phyloP scores from a whole-genome alignment of 495 filamentous ascomycete species.

The Aspergillus cristatus region DNA sequence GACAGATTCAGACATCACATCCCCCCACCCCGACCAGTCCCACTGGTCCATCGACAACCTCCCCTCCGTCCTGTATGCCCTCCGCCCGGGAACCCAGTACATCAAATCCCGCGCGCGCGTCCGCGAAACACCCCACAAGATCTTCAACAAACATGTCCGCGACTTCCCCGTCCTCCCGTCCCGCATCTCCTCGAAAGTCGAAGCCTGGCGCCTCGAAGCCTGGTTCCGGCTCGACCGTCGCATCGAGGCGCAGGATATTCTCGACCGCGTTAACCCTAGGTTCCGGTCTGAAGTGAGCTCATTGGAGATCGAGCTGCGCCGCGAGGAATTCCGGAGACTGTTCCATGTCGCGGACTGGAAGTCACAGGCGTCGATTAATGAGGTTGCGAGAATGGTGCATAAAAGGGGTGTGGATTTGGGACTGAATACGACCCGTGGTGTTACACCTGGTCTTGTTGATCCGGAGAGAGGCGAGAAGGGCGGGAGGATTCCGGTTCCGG shows the following conservation, averaged over 20 bases:
- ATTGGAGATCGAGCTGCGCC: conserved; percentile 4
- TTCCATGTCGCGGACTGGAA: conserved; percentile 10
- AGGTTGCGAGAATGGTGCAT: neutral
- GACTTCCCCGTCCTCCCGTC: conserved; percentile 6
- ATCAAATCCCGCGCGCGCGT: neutral
- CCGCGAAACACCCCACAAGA: neutral
- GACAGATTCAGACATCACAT: neutral
- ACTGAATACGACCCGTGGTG: conserved; percentile 8
- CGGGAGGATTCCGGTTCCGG: conserved; percentile 2
- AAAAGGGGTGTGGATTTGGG: conserved; percentile 3
- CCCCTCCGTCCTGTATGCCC: conserved; percentile 12
- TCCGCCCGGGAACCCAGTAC: conserved; percentile 4
- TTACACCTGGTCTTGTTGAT: conserved; percentile 9
- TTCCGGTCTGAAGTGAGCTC: conserved; percentile 1
- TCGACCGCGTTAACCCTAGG: conserved; percentile 13
- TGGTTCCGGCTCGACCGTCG: conserved; percentile 15
- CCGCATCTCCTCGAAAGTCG: conserved; percentile 12
- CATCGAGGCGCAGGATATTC: conserved; percentile 12
- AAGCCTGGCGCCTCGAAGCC: conserved; percentile 15
- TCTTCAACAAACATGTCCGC: conserved; percentile 8
- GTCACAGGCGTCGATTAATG: conserved; percentile 2
- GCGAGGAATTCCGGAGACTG: conserved; percentile 2
- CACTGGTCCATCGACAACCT: conserved; percentile 11
- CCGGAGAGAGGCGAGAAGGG: conserved; percentile 6
- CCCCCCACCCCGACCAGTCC: conserved; percentile 4